These are phyloP conservation scores for Globisporangium barbulae DNA, from an alignment of 352 stramenopile genomes.

Conservation along the genomic window DNA sequence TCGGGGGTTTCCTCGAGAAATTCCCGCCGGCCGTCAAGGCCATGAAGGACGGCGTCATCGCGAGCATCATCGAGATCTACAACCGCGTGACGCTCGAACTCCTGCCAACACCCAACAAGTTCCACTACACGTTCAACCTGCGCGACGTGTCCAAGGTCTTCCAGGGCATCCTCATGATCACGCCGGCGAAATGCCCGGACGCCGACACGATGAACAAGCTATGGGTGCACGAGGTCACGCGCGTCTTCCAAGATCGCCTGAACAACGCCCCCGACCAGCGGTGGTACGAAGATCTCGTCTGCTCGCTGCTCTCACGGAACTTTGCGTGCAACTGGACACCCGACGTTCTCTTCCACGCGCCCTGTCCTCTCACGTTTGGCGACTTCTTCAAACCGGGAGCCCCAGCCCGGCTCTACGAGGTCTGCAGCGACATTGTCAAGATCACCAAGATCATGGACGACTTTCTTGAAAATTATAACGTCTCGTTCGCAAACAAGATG, in stretches of 20 bases:
- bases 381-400: slow-evolving; percentile 90
- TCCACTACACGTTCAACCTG: slow-evolving; percentile 96
- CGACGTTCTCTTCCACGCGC: slow-evolving; percentile 85
- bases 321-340: slow-evolving; percentile 76
- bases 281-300: slow-evolving; percentile 90
- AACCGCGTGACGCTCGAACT: slow-evolving; percentile 90
- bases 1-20: slow-evolving; percentile 90
- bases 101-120: slow-evolving; percentile 91
- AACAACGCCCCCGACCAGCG: slow-evolving; percentile 85
- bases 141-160: slow-evolving; percentile 96
- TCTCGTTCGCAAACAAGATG: slow-evolving; percentile 92
- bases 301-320: slow-evolving; percentile 71
- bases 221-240: slow-evolving; percentile 91
- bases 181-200: slow-evolving; percentile 70
- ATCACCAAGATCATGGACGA: slow-evolving; percentile 89
- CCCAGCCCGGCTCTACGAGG: slow-evolving; percentile 79
- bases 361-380: slow-evolving; percentile 88
- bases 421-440: slow-evolving; percentile 76
- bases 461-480: slow-evolving; percentile 94
- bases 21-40: slow-evolving; percentile 85
- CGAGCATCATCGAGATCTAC: slow-evolving; percentile 93
- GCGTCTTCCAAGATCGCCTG: slow-evolving; percentile 93
- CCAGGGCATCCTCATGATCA: slow-evolving; percentile 94
- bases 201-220: slow-evolving; percentile 84
- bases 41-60: slow-evolving; percentile 80